A percentile compares a stretch with the other conserved stretches of the same genome.
phyloP scores from a whole-genome alignment of 2,329 filamentous ascomycete genomes.

The Pestalotiopsis sp. region DNA sequence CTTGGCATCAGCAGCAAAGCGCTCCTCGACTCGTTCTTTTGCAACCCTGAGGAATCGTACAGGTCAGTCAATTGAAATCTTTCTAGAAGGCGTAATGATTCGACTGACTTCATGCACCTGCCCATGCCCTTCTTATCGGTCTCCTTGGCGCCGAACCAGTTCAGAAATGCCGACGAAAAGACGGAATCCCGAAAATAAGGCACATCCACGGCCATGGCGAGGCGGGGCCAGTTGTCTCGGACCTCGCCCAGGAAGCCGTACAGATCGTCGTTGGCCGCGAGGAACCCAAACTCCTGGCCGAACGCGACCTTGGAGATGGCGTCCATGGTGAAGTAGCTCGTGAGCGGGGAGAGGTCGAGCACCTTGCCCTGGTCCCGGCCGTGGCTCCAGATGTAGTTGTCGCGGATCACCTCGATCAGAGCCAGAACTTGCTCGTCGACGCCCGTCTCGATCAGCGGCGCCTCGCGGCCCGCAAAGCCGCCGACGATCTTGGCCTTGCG shows the following conservation, averaged over 20 bases:
- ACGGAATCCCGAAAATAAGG: constrained; percentile 22
- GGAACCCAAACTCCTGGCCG: constrained; percentile 26
- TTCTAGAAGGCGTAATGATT: not conserved
- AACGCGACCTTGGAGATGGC: constrained; percentile 26
- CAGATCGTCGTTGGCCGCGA: constrained; percentile 23
- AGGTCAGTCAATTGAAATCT: not conserved
- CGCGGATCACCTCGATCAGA: constrained; percentile 19
- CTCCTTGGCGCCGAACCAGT: constrained; percentile 22
- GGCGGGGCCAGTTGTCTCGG: constrained; percentile 12
- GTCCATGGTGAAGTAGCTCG: constrained; percentile 23
- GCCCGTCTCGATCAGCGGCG: constrained; percentile 18
- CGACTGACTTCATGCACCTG: constrained; percentile 17
- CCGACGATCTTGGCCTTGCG: constrained; percentile 21
- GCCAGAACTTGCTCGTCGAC: constrained; percentile 18
- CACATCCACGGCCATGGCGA: constrained; percentile 21
- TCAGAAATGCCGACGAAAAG: constrained; percentile 19
- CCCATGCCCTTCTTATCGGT: constrained; percentile 24
- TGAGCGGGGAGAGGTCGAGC: constrained; percentile 18
- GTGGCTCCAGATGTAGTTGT: constrained; percentile 17
- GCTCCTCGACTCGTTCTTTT: constrained; percentile 15
- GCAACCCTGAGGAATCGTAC: constrained; percentile 14
- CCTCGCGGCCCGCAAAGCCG: constrained; percentile 22
- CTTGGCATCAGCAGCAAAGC: constrained; percentile 13
- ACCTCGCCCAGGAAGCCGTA: constrained; percentile 21
- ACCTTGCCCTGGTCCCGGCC: constrained; percentile 1